Evolutionary conservation across 1,284 basidiomycete genomes (phyloP), one percentile per base, ranked within the genome.

Genomic region (Exobasidium cylindrosporum): DNA sequence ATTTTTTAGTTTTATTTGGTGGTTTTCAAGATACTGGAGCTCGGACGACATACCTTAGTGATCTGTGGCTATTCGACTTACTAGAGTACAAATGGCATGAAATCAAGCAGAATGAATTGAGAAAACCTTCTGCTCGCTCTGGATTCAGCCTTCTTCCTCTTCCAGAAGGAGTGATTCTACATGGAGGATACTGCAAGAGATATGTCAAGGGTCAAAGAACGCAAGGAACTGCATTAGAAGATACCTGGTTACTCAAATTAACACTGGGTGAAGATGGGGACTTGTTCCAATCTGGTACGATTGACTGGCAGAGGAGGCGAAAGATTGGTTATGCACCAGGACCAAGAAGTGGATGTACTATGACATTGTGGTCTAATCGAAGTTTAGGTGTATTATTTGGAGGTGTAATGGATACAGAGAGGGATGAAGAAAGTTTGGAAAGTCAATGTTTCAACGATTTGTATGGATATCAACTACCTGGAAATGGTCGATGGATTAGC

Each of bases 111-210:
- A 77, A 78, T 54, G 74, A 77, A 17, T 66, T 77, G 1, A 45
- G 57, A 26, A 57, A 43, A 21, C 49, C 44, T 2, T 6, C n/a
- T 0, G 40, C 45, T 7, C 26, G 65, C n/a, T 31, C 54, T 63
- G 92, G 92, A 0, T 95, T 94, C 79, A 94, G 91, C 0, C 90
- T 96, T 76, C 82, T 97, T 1, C 83, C 92, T 0, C 86, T 85
- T 1, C 76, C 87, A 0, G 92, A 96, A 7, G 92, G 93, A 0
- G 86, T 94, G 4, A 78, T 95, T 2, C 78, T 97, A 7, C 87
- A 94, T 72, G 93, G 92, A 17, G 93, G 93, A 0, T 97, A 96
- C 79, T 91, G 89, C 76, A 96, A 96, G 77, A 89, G 91, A 77
- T 96, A 95, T 71, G 82, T 84, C 45, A 94, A 94, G 76, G 91